Conservation (phyloP, 768 basidiomycete species). For the Boletus sp. region DNA sequence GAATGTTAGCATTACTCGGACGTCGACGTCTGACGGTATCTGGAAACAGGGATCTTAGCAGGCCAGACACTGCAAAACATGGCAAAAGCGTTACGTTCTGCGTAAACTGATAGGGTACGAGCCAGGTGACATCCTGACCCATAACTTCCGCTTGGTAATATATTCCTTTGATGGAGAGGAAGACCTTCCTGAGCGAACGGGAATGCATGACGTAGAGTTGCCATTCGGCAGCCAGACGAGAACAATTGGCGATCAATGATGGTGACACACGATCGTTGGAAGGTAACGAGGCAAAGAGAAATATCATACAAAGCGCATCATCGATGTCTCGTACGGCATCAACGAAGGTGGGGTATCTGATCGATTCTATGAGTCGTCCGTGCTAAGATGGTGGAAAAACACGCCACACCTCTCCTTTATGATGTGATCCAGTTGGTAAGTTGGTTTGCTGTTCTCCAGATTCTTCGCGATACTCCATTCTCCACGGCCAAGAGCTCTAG, state of each 20-base stretch:
- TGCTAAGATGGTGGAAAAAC: not conserved
- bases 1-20: slow-evolving; percentile 97
- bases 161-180: slow-evolving; percentile 95
- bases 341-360: slow-evolving; percentile 93
- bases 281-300: slow-evolving; percentile 88
- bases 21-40: slow-evolving; percentile 94
- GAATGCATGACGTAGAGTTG: slow-evolving; percentile 93
- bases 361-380: slow-evolving; percentile 8
- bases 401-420: slow-evolving; percentile 86
- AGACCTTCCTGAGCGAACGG: slow-evolving; percentile 79
- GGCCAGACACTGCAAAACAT: not conserved
- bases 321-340: slow-evolving; percentile 96
- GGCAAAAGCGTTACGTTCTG: slow-evolving; percentile 62
- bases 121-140: slow-evolving; percentile 92
- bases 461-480: slow-evolving; percentile 96
- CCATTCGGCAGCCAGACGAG: slow-evolving; percentile 91
- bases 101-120: slow-evolving; percentile 96
- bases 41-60: slow-evolving; percentile 31
- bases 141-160: slow-evolving; percentile 97
- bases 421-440: slow-evolving; percentile 90
- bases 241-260: slow-evolving; percentile 85
- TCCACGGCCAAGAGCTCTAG: slow-evolving; percentile 85
- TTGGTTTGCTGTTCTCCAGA: slow-evolving; percentile 88
- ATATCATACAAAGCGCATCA: slow-evolving; percentile 93
- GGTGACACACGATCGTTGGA: slow-evolving; percentile 79